A percentile compares a stretch with the other conserved stretches of the same genome.
Conservation (phyloP, 768 basidiomycete species). For the Macrolepiota fuliginosa region DNA sequence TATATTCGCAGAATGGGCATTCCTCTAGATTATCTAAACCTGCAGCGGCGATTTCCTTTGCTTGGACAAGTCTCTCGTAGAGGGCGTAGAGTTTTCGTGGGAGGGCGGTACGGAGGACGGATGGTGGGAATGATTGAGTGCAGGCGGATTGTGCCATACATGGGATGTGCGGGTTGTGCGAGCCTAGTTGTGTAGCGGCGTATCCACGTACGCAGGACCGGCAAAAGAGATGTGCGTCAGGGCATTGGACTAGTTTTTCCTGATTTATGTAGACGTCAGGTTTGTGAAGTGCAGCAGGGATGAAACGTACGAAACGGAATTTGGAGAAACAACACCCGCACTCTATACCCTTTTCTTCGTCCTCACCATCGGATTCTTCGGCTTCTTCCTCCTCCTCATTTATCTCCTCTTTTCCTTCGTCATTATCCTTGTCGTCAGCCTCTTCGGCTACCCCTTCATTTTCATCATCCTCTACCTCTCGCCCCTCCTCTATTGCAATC, state of each 20-base stretch:
- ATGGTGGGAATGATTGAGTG: constrained; percentile 60
- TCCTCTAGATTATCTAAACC: constrained; percentile 79
- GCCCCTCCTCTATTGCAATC: constrained; percentile 11
- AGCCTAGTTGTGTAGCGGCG: constrained; percentile 63
- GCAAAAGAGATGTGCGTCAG: constrained; percentile 89
- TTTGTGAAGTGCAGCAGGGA: neutral
- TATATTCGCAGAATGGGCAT: constrained; percentile 91
- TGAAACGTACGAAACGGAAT: constrained; percentile 61
- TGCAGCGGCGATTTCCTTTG: constrained; percentile 77
- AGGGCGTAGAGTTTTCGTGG: constrained; percentile 62
- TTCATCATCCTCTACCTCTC: constrained; percentile 28
- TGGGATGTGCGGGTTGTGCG: constrained; percentile 57
- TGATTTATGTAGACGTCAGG: constrained; percentile 22
- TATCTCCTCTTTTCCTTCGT: constrained; percentile 22
- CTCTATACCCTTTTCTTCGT: constrained; percentile 58
- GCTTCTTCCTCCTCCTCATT: neutral
- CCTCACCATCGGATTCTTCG: constrained; percentile 36
- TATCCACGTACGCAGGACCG: constrained; percentile 65
- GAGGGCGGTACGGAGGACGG: constrained; percentile 69
- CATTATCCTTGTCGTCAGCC: constrained; percentile 32
- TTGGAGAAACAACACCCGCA: constrained; percentile 85
- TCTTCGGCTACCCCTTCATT: constrained; percentile 38
- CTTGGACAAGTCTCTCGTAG: constrained; percentile 73
- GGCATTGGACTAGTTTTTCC: constrained; percentile 87
- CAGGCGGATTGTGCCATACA: constrained; percentile 86